phyloP scores from a whole-genome alignment of 148 eudicot genomes.

The Fagopyrum esculentum region DNA sequence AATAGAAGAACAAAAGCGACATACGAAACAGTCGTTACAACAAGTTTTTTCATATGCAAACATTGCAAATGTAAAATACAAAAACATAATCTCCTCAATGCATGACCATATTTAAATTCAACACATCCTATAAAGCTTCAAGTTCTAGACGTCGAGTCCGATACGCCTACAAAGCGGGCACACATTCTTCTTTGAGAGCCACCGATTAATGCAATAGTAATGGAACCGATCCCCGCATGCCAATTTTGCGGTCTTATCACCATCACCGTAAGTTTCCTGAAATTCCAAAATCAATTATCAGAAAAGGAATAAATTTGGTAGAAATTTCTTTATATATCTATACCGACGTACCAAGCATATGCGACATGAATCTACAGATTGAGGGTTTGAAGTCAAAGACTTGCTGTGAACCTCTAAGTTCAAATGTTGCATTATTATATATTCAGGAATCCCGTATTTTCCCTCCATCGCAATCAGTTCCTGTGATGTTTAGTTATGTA shows the following conservation, averaged over 20 bases:
- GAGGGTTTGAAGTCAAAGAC: neutral
- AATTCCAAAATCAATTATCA: no score
- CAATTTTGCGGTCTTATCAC: neutral
- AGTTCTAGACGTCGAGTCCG: no score
- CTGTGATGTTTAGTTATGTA: neutral
- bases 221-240: constrained; percentile 20
- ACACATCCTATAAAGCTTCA: no score
- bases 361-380: neutral
- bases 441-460: neutral
- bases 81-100: no score
- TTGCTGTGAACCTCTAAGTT: neutral
- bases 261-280: constrained; percentile 3
- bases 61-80: no score
- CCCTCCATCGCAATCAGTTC: neutral
- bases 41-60: no score
- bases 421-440: neutral
- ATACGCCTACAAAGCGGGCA: constrained; percentile 16
- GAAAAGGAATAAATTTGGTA: no score
- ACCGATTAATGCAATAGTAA: constrained; percentile 11
- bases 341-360: neutral
- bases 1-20: no score
- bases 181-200: constrained; percentile 17
- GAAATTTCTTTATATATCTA: no score
- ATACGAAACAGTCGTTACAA: no score
- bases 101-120: no score